phyloP scores from a whole-genome alignment of 208 protist genomes.

The Tetramitus jugosus region DNA sequence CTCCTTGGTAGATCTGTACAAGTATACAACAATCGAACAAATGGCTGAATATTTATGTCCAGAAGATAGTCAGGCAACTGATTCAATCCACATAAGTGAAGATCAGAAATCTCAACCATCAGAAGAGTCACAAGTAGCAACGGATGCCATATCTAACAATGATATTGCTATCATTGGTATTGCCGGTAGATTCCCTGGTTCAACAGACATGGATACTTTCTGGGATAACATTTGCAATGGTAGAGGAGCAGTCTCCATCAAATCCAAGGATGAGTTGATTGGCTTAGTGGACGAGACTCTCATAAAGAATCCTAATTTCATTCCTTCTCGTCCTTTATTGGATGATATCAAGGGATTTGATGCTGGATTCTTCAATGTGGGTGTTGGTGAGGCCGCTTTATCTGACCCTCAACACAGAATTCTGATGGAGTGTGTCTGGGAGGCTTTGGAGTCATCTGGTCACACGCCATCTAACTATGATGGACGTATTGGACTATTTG shows the following conservation, averaged over 20 bases:
- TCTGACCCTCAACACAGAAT: conserved; percentile 45
- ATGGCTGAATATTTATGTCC: not conserved
- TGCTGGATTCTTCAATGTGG: conserved; percentile 28
- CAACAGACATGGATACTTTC: not conserved
- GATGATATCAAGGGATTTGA: conserved; percentile 28
- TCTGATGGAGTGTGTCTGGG: conserved; percentile 30
- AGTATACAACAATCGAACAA: not conserved
- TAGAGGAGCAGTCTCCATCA: no score
- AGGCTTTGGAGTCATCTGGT: conserved; percentile 38
- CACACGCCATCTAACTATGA: not conserved
- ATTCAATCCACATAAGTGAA: not conserved
- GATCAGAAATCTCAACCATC: no score
- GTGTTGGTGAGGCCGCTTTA: conserved; percentile 17
- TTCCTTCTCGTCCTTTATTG: not conserved
- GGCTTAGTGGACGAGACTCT: conserved; percentile 33
- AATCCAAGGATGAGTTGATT: conserved; percentile 7
- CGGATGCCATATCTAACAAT: not conserved
- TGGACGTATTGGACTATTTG: conserved; percentile 22
- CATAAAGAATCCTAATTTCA: conserved; percentile 1
- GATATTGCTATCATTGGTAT: conserved; percentile 23
- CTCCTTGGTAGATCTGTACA: not conserved
- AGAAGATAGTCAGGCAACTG: no score
- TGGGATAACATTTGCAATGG: not conserved
- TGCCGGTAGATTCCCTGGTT: conserved; percentile 1
- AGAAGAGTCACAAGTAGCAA: no score